Percentiles rank a stretch among this genome's conserved stretches.
Evolutionary conservation across 2,329 filamentous ascomycete genomes (phyloP).

Genomic region (Pseudogymnoascus sp.): DNA sequence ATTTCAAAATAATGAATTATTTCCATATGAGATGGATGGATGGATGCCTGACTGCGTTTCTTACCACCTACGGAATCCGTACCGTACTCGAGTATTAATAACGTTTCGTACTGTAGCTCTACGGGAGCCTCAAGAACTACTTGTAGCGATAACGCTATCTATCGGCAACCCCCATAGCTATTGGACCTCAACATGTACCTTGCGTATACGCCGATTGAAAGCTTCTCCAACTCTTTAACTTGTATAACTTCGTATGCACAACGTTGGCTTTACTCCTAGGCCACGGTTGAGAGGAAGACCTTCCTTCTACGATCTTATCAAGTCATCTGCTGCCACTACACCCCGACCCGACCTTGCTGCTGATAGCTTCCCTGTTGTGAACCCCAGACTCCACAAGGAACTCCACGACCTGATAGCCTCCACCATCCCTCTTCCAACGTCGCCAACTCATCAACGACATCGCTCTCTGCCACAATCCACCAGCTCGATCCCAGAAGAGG

Average conservation of each 20-base stretch:
- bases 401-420: conserved; percentile 22
- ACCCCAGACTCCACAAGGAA: conserved; percentile 20
- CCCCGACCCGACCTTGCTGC: conserved; percentile 35
- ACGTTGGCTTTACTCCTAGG: conserved; percentile 26
- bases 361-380: conserved; percentile 32
- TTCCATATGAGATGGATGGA: background rate
- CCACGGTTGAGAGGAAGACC: conserved; percentile 53
- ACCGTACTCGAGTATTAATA: background rate
- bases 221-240: background rate
- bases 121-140: conserved; percentile 8
- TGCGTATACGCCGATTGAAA: background rate
- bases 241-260: conserved; percentile 7
- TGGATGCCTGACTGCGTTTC: background rate
- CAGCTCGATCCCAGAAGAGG: conserved; percentile 22
- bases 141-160: conserved; percentile 9
- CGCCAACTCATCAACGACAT: conserved; percentile 20
- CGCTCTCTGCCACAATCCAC: conserved; percentile 24
- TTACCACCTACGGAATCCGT: background rate
- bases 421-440: conserved; percentile 28
- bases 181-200: conserved; percentile 1
- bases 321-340: conserved; percentile 19
- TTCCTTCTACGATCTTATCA: conserved; percentile 57
- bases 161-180: conserved; percentile 7
- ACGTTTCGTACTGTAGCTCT: background rate
- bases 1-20: background rate